A percentile compares a stretch with the other conserved stretches of the same genome.
phyloP scores from a whole-genome alignment of 140 eudicot genomes.

The Artemisia princeps region DNA sequence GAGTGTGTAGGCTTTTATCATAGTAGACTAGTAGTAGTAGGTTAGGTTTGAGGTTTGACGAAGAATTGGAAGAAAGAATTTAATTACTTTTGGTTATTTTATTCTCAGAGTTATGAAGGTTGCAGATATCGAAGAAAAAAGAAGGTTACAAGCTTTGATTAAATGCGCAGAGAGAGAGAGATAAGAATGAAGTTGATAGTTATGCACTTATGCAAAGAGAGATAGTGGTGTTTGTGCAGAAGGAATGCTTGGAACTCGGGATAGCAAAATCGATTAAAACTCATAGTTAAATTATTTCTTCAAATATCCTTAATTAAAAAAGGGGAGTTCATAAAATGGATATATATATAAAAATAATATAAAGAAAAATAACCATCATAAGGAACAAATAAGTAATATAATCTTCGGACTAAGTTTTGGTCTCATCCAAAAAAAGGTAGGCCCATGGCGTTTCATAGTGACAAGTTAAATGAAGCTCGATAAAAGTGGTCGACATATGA shows the following conservation, averaged over 20 bases:
- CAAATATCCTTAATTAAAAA: too few species aligned
- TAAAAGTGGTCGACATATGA: too few species aligned
- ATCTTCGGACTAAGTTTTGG: too few species aligned
- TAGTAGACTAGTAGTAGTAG: constrained; percentile 24
- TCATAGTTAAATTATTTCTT: background rate
- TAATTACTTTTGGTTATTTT: constrained; percentile 10
- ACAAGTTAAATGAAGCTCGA: too few species aligned
- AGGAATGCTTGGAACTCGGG: constrained; percentile 54
- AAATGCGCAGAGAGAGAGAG: constrained; percentile 22
- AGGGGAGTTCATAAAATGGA: too few species aligned
- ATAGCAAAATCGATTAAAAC: constrained; percentile 29
- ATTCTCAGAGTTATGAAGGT: constrained; percentile 20
- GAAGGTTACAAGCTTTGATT: constrained; percentile 1
- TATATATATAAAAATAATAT: too few species aligned
- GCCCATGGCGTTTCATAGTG: too few species aligned
- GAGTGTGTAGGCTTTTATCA: constrained; percentile 35
- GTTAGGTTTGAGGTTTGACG: constrained; percentile 39
- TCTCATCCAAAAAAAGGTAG: too few species aligned
- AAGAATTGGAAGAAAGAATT: constrained; percentile 25
- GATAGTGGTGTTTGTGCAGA: constrained; percentile 22
- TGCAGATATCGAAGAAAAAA: constrained; percentile 31
- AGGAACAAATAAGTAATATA: too few species aligned
- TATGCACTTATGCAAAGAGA: constrained; percentile 24
- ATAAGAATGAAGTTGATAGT: constrained; percentile 26
- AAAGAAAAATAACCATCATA: too few species aligned